Evolutionary conservation across 163 green algal genomes (phyloP).

Genomic region (Volvox carteri): DNA sequence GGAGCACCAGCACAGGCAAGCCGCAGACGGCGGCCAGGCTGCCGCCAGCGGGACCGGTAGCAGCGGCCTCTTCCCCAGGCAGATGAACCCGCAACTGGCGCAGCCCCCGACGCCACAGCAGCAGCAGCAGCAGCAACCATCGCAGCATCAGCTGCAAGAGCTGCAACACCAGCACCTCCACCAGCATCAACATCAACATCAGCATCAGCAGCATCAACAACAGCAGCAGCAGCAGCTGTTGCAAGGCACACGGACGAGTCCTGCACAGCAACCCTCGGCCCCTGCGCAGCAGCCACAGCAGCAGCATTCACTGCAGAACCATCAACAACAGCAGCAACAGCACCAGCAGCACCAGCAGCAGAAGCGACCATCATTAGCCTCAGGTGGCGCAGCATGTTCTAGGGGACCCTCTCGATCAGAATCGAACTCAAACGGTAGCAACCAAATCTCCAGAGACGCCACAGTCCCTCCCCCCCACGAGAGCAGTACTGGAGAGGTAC

Average conservation of each 20-base stretch:
- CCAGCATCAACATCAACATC: background rate
- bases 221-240: background rate
- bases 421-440: slow-evolving; percentile 25
- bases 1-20: background rate
- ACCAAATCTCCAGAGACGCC: background rate
- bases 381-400: background rate
- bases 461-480: background rate
- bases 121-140: background rate
- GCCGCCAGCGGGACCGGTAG: background rate
- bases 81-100: background rate
- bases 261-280: background rate
- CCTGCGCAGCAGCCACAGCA: background rate
- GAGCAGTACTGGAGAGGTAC: slow-evolving; percentile 18
- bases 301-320: background rate
- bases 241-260: no score
- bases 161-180: background rate
- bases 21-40: no score
- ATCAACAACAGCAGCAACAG: background rate
- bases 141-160: background rate
- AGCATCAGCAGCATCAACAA: background rate
- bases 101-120: background rate
- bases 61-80: background rate
- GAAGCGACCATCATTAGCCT: background rate
- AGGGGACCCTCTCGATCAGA: background rate
- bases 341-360: background rate